Conservation (phyloP, 129 eudicot genomes). For the Chrysanthemum lavandulifolium region DNA sequence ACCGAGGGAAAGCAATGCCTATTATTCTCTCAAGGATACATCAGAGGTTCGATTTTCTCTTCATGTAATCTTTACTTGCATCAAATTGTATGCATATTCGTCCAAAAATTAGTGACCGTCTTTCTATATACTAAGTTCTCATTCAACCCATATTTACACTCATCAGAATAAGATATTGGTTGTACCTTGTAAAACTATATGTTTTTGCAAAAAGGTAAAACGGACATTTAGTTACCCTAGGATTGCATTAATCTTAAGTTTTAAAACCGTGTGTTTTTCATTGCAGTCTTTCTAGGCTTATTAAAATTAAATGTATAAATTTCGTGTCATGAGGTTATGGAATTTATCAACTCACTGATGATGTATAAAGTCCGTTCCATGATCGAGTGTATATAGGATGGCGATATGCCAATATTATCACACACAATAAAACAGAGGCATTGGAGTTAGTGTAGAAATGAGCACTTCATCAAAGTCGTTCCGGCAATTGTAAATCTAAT, state of each 20-base stretch:
- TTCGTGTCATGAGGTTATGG: slow-evolving; percentile 78
- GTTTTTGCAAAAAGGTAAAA: too few species aligned
- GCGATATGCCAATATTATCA: neutral
- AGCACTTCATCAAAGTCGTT: slow-evolving; percentile 16
- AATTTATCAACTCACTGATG: slow-evolving; percentile 62
- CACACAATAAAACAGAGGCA: slow-evolving; percentile 14
- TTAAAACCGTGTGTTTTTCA: too few species aligned
- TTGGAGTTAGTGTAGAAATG: slow-evolving; percentile 21
- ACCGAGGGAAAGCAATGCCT: slow-evolving; percentile 84
- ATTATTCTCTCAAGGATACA: slow-evolving; percentile 84
- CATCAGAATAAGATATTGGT: too few species aligned
- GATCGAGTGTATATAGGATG: neutral
- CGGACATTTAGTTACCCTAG: too few species aligned
- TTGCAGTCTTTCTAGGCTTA: too few species aligned
- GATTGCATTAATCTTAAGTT: too few species aligned
- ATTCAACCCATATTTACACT: too few species aligned
- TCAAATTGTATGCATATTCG: neutral
- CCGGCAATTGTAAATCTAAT: slow-evolving; percentile 15
- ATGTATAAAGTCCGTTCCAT: slow-evolving; percentile 43
- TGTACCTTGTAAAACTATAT: too few species aligned
- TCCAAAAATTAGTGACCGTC: too few species aligned
- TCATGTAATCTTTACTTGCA: neutral
- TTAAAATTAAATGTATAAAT: neutral
- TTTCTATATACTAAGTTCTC: too few species aligned
- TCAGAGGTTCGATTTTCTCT: slow-evolving; percentile 58